Evolutionary conservation across 495 filamentous ascomycete genomes (phyloP).

Genomic region (Penicillium mononematosum): DNA sequence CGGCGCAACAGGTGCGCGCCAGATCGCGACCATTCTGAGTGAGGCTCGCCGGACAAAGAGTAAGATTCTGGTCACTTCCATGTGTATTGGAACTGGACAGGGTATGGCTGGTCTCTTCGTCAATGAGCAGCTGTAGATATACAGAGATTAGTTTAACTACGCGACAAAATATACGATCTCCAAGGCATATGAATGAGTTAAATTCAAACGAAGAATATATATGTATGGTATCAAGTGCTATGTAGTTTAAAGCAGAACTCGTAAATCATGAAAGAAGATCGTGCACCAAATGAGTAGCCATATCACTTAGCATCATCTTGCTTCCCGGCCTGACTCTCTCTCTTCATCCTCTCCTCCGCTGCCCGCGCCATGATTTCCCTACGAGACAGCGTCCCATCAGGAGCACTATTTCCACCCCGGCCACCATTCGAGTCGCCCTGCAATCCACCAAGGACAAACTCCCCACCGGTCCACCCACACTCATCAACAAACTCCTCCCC

Average conservation of each 20-base stretch:
- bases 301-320: constrained; percentile 27
- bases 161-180: constrained; percentile 2
- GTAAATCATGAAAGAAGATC: constrained; percentile 1
- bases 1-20: constrained; percentile 75
- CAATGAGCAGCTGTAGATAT: constrained; percentile 62
- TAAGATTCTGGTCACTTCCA: constrained; percentile 80
- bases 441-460: constrained; percentile 74
- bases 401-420: constrained; percentile 21
- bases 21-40: constrained; percentile 81
- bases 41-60: constrained; percentile 76
- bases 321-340: constrained; percentile 43
- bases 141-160: background rate
- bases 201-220: background rate
- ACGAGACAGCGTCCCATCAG: constrained; percentile 43
- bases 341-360: constrained; percentile 69
- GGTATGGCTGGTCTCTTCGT: constrained; percentile 87
- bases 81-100: constrained; percentile 83
- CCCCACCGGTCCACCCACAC: constrained; percentile 83
- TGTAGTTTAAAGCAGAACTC: constrained; percentile 4
- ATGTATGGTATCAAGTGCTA: constrained; percentile 4
- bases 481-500: constrained; percentile 65
- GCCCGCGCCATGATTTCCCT: constrained; percentile 74
- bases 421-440: constrained; percentile 27
- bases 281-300: constrained; percentile 1
- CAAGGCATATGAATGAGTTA: background rate